These are phyloP conservation scores for Saccharomycopsis oosterbeekiorum DNA, from an alignment of 805 yeast species.

Conservation along the genomic window DNA sequence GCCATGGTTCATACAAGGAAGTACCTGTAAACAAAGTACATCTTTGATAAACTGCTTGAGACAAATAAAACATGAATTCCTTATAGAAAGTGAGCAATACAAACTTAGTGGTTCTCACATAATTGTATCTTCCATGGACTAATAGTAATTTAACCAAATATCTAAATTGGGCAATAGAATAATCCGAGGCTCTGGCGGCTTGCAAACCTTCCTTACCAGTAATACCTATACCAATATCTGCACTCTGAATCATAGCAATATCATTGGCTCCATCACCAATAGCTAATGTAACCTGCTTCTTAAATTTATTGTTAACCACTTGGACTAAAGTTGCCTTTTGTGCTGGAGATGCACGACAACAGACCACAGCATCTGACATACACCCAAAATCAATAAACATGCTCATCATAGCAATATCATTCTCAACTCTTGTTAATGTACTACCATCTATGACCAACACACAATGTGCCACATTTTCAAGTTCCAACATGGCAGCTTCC, in stretches of 20 bases:
- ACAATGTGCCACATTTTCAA: constrained; percentile 83
- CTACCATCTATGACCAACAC: constrained; percentile 95
- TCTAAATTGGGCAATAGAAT: constrained; percentile 89
- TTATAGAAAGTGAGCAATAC: constrained; percentile 91
- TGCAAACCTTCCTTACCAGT: constrained; percentile 96
- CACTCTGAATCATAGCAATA: constrained; percentile 98
- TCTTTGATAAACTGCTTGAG: constrained; percentile 82
- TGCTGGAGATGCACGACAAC: constrained; percentile 95
- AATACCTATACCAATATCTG: constrained; percentile 95
- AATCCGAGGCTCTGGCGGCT: constrained; percentile 92
- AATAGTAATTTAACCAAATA: constrained; percentile 70
- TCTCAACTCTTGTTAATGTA: constrained; percentile 64
- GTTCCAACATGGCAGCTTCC: constrained; percentile 64
- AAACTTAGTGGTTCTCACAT: constrained; percentile 83
- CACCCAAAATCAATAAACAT: constrained; percentile 79
- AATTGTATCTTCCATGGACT: constrained; percentile 95
- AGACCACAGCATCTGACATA: constrained; percentile 79
- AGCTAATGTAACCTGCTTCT: constrained; percentile 73
- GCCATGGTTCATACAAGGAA: constrained; percentile 91
- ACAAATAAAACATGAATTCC: constrained; percentile 78
- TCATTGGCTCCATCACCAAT: constrained; percentile 99
- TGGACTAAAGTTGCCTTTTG: constrained; percentile 89
- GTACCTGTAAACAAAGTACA: constrained; percentile 86
- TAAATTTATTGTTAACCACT: constrained; percentile 63
- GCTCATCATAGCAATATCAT: constrained; percentile 60